Evolutionary conservation across 2,329 filamentous ascomycete genomes (phyloP), one percentile per base, ranked within the genome.

Genomic region (Sclerotinia minor): DNA sequence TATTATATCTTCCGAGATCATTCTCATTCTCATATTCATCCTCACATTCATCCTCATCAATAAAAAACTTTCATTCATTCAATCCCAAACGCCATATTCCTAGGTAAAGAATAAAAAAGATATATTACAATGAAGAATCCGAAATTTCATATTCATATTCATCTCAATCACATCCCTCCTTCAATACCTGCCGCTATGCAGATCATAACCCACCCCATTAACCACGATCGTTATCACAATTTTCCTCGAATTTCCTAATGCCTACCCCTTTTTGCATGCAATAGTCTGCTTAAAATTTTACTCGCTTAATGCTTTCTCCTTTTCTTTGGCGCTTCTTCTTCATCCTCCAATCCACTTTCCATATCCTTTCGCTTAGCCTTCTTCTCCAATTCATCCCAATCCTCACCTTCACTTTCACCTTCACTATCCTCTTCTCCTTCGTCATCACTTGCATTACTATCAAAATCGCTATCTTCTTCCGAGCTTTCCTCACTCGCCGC

Each of bases 381-480:
- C 79, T 89, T 89, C 82, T 97, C 94, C 69, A 97, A 78, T 79
- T 96, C 93, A 77, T 98, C 94, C 94, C 94, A 97, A 76, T 96
- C 92, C 78, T 97, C 91, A 60, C 91, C 90, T 71, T 88, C 91
- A 17, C 92, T 91, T 8, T 94, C 91, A 3, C 87, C 85, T 26
- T 91, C 90, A 60, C 84, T 85, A 57, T 79, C 87, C 67, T 92
- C 91, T 17, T 94, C 93, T 71, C 87, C 90, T 41, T 92, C 94
- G 71, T 94, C 91, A 2, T 89, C 91, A 29, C 87, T 91, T 1
- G 90, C 91, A 75, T 97, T 94, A 76, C 94, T 94, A 75, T 96
- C 94, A 77, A 95, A 98, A 70, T 98, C 94, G 26, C 91, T 95
- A 68, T 92, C 95, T 53, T 96, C 94, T 73, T 97, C 94, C 13